Evolutionary conservation across 164 flowering plant genomes (phyloP).

Genomic region (Euptelea pleiosperma): DNA sequence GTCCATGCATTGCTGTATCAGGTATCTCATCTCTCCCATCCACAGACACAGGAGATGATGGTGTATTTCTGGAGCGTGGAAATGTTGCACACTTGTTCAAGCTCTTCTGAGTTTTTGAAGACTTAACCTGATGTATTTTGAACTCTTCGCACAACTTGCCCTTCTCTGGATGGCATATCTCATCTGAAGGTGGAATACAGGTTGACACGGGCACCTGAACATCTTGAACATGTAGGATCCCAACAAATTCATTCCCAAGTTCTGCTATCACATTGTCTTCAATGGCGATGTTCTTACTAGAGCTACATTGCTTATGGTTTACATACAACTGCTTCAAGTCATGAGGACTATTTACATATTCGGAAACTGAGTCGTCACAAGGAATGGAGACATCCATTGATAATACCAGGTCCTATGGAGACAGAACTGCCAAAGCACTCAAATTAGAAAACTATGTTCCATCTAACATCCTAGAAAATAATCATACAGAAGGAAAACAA

Average conservation of each 20-base stretch:
- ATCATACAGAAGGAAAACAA: background rate
- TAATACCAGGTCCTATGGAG: slow-evolving; percentile 5
- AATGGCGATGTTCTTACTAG: background rate
- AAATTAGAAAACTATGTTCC: background rate
- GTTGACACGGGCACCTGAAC: slow-evolving; percentile 7
- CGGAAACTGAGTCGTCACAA: slow-evolving; percentile 2
- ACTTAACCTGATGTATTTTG: background rate
- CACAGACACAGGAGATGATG: slow-evolving; percentile 4
- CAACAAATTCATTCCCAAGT: slow-evolving; percentile 24
- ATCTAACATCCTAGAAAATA: no score
- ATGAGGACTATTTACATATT: slow-evolving; percentile 2
- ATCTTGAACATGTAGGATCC: slow-evolving; percentile 24
- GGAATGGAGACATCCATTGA: slow-evolving; percentile 21
- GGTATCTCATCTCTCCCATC: slow-evolving; percentile 21
- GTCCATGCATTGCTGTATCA: slow-evolving; percentile 7
- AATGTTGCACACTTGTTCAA: slow-evolving; percentile 39
- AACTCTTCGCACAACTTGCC: slow-evolving; percentile 6
- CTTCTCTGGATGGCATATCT: slow-evolving; percentile 5
- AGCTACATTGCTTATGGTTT: background rate
- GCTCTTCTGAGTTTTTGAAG: slow-evolving; percentile 15
- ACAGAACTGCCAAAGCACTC: slow-evolving; percentile 18
- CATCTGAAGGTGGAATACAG: slow-evolving; percentile 2
- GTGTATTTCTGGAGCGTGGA: slow-evolving; percentile 23
- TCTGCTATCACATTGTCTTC: slow-evolving; percentile 9
- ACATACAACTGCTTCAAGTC: slow-evolving; percentile 8